These are phyloP conservation scores for Saxophila tyrrhenica DNA, from an alignment of 495 filamentous ascomycete species.

Conservation along the genomic window DNA sequence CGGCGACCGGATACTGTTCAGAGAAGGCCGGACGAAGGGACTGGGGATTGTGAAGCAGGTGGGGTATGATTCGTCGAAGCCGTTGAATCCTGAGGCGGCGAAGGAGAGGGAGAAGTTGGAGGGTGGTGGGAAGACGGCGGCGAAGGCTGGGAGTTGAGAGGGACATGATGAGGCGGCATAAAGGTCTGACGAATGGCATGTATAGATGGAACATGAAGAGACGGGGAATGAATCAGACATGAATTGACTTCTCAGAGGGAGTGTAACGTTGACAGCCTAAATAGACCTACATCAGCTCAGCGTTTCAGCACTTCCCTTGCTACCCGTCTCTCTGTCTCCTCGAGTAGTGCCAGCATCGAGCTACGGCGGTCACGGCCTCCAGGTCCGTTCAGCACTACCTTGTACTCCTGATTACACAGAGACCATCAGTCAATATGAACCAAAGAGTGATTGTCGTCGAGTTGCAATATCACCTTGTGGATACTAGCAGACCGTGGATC, in stretches of 20 bases:
- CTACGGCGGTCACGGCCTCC: slow-evolving; percentile 1
- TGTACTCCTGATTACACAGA: slow-evolving; percentile 4
- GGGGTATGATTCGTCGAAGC: slow-evolving; percentile 64
- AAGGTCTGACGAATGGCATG: too few species aligned
- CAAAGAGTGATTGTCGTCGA: too few species aligned
- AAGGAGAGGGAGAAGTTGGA: slow-evolving; percentile 18
- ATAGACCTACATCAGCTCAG: too few species aligned
- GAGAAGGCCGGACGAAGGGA: slow-evolving; percentile 91
- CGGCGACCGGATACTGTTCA: slow-evolving; percentile 83
- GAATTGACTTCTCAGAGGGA: too few species aligned
- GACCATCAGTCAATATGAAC: background rate
- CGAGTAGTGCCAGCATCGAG: slow-evolving; percentile 10
- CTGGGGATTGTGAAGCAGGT: slow-evolving; percentile 87
- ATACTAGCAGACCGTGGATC: slow-evolving; percentile 12
- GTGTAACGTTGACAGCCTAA: too few species aligned
- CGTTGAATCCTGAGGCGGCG: slow-evolving; percentile 39
- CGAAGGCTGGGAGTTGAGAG: background rate
- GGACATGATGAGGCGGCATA: background rate
- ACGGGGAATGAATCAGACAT: background rate
- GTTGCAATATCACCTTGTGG: slow-evolving; percentile 3
- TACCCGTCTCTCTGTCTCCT: slow-evolving; percentile 13
- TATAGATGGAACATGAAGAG: background rate
- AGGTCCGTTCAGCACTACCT: slow-evolving; percentile 6
- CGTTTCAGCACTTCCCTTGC: slow-evolving; percentile 9
- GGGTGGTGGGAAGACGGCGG: slow-evolving; percentile 2